Evolutionary conservation across 2,329 filamentous ascomycete genomes (phyloP).

Genomic region (Cryphonectria carpinicola): DNA sequence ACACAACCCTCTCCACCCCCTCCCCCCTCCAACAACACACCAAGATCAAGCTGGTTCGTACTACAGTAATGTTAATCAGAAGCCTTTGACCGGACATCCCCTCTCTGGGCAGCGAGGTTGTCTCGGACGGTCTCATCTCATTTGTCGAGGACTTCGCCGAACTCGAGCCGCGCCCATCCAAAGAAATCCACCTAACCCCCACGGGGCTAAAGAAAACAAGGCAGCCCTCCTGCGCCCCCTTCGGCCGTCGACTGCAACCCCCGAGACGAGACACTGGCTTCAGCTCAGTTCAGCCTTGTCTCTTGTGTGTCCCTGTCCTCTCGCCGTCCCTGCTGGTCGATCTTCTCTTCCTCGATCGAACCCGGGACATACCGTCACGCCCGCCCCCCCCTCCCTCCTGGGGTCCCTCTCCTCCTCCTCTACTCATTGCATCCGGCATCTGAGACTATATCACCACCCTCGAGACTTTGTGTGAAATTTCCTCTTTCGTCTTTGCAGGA

Average conservation of each 20-base stretch:
- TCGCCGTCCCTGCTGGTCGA: conserved; percentile 8
- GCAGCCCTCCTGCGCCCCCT: conserved; percentile 4
- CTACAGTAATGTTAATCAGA: conserved; percentile 27
- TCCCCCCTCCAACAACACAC: neutral
- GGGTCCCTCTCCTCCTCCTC: neutral
- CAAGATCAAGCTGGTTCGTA: conserved; percentile 19
- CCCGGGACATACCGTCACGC: conserved; percentile 6
- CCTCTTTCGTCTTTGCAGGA: conserved; percentile 20
- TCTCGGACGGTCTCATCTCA: conserved; percentile 16
- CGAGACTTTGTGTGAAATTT: neutral
- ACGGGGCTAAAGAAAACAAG: neutral
- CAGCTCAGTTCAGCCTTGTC: conserved; percentile 10
- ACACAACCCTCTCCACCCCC: neutral
- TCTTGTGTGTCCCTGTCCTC: neutral
- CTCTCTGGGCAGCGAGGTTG: conserved; percentile 19
- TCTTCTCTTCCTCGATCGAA: conserved; percentile 5
- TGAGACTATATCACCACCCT: neutral
- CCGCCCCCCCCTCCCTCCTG: neutral
- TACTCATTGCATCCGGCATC: conserved; percentile 11
- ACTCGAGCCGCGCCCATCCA: neutral
- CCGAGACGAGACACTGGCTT: conserved; percentile 18
- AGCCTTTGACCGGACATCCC: conserved; percentile 23
- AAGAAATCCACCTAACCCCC: neutral
- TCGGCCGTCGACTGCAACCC: conserved; percentile 1
- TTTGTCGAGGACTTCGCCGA: conserved; percentile 1